Evolutionary conservation across 495 filamentous ascomycete genomes (phyloP), one percentile per base, ranked within the genome.

Genomic region (Clavariopsis aquatica): DNA sequence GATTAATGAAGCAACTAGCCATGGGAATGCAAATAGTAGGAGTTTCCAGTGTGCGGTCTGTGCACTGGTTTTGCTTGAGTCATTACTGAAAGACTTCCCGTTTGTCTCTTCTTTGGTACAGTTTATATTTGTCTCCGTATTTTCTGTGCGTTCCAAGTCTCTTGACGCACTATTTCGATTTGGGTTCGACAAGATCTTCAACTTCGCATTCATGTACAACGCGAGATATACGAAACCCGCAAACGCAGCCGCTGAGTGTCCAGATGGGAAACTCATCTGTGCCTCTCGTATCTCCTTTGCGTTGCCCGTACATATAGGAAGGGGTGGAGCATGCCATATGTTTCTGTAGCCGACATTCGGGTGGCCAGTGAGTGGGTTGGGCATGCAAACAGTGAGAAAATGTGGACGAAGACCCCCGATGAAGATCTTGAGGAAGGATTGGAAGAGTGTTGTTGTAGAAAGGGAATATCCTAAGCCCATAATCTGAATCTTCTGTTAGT

Each of bases 151-250:
- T 6, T 47, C 45, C 20, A 7, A 7, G 17, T 23, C 20, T 5
- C 5, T 7, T 5, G 45, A 7, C 8, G 45, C 45, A 36, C 13
- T 6, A 36, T 36, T 6, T 6, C 6, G 31, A 36, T 36, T 43
- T 13, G 22, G 22, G 23, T 52, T 24, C 7, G 38, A 65, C 63
- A 84, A 85, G 22, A 84, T 78, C 72, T 87, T 86, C 20, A 89
- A 75, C 62, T 88, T 87, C 7, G 82, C 85, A 62, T 88, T 88
- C 19, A 89, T 75, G 70, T 86, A 89, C 0, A 89, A 76, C n/a
- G 76, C 78, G 4, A 87, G 70, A 60, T 79, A 89, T 5, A 80
- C 68, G 52, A 82, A 81, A n/a, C 79, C 82, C 0, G 83, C 82
- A 59, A 86, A 88, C 0, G 84, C 81, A 8, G 80, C 80, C 0